A percentile compares a stretch with the other conserved stretches of the same genome.
These are phyloP conservation scores for Nowakowskiella sp. DNA, from an alignment of 192 early-diverging fungal species.

Conservation along the genomic window DNA sequence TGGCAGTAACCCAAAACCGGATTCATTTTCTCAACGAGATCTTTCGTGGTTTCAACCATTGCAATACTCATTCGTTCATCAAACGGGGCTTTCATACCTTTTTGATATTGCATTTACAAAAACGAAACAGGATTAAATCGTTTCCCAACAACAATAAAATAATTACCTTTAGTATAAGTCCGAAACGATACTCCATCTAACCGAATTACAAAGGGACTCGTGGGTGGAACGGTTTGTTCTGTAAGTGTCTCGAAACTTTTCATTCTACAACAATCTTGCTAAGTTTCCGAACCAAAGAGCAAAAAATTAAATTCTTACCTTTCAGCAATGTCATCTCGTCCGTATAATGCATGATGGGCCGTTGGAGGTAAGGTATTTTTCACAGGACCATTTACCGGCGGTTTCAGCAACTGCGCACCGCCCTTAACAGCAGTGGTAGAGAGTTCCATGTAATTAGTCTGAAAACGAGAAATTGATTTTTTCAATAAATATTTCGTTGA, in stretches of 20 bases:
- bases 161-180: conserved; percentile 26
- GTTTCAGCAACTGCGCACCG: no score
- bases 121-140: neutral
- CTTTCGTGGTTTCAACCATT: conserved; percentile 34
- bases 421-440: no score
- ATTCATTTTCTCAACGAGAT: conserved; percentile 38
- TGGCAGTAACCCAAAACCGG: conserved; percentile 31
- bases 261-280: conserved; percentile 10
- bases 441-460: no score
- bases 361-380: no score
- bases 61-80: conserved; percentile 37
- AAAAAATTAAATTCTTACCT: no score
- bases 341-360: no score
- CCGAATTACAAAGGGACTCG: conserved; percentile 31
- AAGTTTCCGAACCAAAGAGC: neutral
- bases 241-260: conserved; percentile 20
- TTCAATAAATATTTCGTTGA: no score
- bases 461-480: no score
- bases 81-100: conserved; percentile 43
- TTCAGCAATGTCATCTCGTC: no score
- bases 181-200: conserved; percentile 47
- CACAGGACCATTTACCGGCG: no score
- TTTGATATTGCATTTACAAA: no score
- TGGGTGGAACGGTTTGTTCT: conserved; percentile 16
- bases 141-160: neutral